These are phyloP conservation scores for Vitellaria paradoxa DNA, from an alignment of 179 eudicot genomes.

Conservation along the genomic window DNA sequence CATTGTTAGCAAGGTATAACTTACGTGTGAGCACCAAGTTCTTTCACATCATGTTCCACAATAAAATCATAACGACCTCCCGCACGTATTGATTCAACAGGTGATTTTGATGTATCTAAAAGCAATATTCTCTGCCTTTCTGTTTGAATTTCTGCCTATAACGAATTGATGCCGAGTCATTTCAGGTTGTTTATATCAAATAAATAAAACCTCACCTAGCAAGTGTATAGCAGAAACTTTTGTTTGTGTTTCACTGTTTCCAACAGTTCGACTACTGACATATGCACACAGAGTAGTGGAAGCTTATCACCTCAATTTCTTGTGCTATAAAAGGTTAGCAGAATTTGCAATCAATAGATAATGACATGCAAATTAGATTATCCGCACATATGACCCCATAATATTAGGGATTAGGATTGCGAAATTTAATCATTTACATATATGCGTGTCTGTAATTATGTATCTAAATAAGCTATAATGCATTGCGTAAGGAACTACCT, in stretches of 20 bases:
- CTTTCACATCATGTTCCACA: conserved; percentile 98
- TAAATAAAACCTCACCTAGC: background rate
- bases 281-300: background rate
- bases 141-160: conserved; percentile 98
- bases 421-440: too few relatives aligned
- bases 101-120: conserved; percentile 92
- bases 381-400: too few relatives aligned
- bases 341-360: background rate
- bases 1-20: conserved; percentile 22
- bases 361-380: too few relatives aligned
- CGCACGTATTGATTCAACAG: conserved; percentile 94
- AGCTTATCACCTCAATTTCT: background rate
- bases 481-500: too few relatives aligned
- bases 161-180: conserved; percentile 18
- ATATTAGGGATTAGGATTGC: too few relatives aligned
- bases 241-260: background rate
- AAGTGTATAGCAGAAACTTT: background rate
- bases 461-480: too few relatives aligned
- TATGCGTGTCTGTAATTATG: too few relatives aligned
- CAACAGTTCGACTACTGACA: background rate
- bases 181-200: background rate
- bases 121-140: conserved; percentile 92
- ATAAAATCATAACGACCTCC: conserved; percentile 99
- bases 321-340: background rate
- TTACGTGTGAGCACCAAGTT: conserved; percentile 98